A percentile compares a stretch with the other conserved stretches of the same genome.
Conservation (phyloP, 805 yeast genomes). For the Wickerhamiella parazyma region DNA sequence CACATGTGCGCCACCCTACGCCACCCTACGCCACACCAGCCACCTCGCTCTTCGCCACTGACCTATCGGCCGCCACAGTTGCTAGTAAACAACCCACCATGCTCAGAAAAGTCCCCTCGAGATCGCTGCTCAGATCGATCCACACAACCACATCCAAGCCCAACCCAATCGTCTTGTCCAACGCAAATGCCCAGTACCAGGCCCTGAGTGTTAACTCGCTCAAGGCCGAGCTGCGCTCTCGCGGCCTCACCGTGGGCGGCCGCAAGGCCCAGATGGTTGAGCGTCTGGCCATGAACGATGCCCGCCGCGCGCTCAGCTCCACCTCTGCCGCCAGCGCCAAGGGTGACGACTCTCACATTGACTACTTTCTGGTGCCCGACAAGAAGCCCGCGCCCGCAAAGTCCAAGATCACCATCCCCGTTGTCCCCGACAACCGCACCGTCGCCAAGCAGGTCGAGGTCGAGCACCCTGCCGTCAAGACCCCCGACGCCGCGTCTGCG, state of each 20-base stretch:
- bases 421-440: constrained; percentile 20
- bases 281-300: constrained; percentile 21
- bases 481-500: constrained; percentile 14
- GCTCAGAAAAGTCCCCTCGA: constrained; percentile 19
- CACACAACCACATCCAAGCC: constrained; percentile 22
- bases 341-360: constrained; percentile 27
- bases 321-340: constrained; percentile 20
- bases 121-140: constrained; percentile 18
- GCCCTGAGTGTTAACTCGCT: constrained; percentile 41
- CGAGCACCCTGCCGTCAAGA: constrained; percentile 3
- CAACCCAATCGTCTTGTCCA: constrained; percentile 23
- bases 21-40: no score
- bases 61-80: no score
- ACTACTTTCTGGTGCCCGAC: constrained; percentile 24
- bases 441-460: constrained; percentile 10
- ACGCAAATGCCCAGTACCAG: constrained; percentile 19
- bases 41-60: no score
- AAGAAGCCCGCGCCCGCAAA: constrained; percentile 7
- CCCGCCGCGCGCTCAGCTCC: constrained; percentile 16
- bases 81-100: constrained; percentile 2
- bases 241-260: constrained; percentile 52
- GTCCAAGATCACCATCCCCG: constrained; percentile 21
- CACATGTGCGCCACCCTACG: no score
- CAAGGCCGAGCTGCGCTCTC: constrained; percentile 43
- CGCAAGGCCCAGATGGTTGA: constrained; percentile 42